Percentiles rank a stretch among this genome's conserved stretches.
Evolutionary conservation across 2,329 filamentous ascomycete species (phyloP).

Genomic region (Penicillium sp.): DNA sequence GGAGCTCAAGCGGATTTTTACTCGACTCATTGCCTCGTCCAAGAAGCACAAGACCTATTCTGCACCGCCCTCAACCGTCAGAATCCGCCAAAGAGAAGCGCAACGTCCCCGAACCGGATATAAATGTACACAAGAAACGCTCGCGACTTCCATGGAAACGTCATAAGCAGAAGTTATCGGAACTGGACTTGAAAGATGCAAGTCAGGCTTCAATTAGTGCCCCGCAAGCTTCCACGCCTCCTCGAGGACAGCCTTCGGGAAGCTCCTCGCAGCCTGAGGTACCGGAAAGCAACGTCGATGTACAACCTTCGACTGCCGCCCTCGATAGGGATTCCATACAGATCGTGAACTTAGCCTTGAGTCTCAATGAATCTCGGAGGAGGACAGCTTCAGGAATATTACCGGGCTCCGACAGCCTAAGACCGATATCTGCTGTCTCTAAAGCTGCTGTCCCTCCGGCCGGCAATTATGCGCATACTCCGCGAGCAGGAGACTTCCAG

Average conservation of each 20-base stretch:
- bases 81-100: constrained; percentile 39
- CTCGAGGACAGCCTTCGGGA: constrained; percentile 13
- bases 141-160: constrained; percentile 36
- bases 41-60: constrained; percentile 25
- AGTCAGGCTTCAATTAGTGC: constrained; percentile 10
- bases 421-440: constrained; percentile 30
- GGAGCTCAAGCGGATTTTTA: constrained; percentile 44
- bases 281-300: constrained; percentile 4
- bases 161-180: constrained; percentile 32
- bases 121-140: constrained; percentile 36
- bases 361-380: constrained; percentile 71
- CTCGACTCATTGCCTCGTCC: constrained; percentile 41
- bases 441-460: constrained; percentile 21
- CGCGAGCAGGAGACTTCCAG: constrained; percentile 15
- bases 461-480: constrained; percentile 21
- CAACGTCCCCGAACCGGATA: constrained; percentile 36
- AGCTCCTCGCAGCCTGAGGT: constrained; percentile 15
- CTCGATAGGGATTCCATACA: constrained; percentile 75
- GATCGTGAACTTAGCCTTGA: constrained; percentile 89
- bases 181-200: constrained; percentile 25
- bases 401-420: constrained; percentile 45
- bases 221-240: constrained; percentile 13
- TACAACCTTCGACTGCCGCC: constrained; percentile 28
- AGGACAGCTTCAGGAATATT: constrained; percentile 58
- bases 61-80: constrained; percentile 25